Evolutionary conservation across 495 filamentous ascomycete genomes (phyloP).

Genomic region (Friedmanniomyces simplex): DNA sequence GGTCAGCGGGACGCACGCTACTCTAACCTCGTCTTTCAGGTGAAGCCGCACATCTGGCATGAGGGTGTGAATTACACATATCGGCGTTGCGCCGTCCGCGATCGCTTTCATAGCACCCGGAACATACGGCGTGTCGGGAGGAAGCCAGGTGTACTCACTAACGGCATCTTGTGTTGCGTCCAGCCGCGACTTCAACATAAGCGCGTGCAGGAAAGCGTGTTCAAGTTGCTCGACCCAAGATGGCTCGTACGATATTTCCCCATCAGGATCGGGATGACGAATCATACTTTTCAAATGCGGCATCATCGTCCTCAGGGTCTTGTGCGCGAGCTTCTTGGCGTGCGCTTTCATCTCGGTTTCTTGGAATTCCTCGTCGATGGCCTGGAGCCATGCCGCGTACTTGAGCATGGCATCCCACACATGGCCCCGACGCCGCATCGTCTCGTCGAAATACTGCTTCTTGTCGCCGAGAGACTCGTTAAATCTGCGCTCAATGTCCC

Average conservation of each 20-base stretch:
- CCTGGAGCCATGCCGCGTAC: background rate
- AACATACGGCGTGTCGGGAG: background rate
- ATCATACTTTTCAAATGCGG: background rate
- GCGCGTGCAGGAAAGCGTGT: background rate
- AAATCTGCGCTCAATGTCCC: background rate
- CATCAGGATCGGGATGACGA: background rate
- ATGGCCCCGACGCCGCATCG: background rate
- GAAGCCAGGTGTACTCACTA: background rate
- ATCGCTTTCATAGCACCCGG: background rate
- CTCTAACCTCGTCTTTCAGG: background rate
- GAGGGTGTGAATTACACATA: background rate
- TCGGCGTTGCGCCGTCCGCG: no score
- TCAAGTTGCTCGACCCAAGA: background rate
- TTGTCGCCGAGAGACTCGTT: background rate
- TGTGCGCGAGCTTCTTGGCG: background rate
- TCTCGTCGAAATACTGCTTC: background rate
- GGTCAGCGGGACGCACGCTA: background rate
- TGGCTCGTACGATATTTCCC: background rate
- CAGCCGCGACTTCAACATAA: background rate
- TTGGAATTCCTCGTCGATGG: background rate
- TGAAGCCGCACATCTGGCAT: background rate
- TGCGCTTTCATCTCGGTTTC: background rate
- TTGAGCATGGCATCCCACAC: background rate
- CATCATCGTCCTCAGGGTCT: background rate
- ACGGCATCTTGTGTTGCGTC: background rate